phyloP scores from a whole-genome alignment of 2,329 filamentous ascomycete genomes.

The Aspergillus glaucus region DNA sequence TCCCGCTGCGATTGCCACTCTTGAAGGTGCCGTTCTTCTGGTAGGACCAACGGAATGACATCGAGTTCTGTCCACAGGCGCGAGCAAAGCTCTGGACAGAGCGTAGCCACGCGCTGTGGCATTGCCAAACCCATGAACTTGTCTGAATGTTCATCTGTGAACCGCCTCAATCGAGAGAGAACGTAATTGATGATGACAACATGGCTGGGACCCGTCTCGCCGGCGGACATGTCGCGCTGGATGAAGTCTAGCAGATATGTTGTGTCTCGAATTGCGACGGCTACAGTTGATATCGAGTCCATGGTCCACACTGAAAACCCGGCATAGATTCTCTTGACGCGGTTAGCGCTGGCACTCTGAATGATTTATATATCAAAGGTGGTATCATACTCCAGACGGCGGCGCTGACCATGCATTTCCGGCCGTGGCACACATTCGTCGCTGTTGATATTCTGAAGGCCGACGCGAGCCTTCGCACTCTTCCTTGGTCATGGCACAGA shows the following conservation, averaged over 20 bases:
- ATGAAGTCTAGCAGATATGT: constrained; percentile 70
- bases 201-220: constrained; percentile 32
- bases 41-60: constrained; percentile 64
- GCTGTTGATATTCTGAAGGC: constrained; percentile 28
- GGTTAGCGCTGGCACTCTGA: neutral
- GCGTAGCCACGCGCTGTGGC: constrained; percentile 51
- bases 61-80: constrained; percentile 71
- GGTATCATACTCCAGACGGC: constrained; percentile 30
- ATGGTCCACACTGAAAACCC: constrained; percentile 32
- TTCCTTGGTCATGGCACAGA: constrained; percentile 2
- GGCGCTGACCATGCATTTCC: constrained; percentile 32
- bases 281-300: constrained; percentile 50
- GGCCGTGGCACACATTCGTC: constrained; percentile 26
- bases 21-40: constrained; percentile 14
- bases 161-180: constrained; percentile 50
- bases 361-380: neutral
- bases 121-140: constrained; percentile 74
- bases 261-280: constrained; percentile 65
- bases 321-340: constrained; percentile 34
- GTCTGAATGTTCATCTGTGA: constrained; percentile 59
- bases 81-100: constrained; percentile 61
- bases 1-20: constrained; percentile 7
- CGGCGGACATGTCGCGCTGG: constrained; percentile 51
- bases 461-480: constrained; percentile 18
- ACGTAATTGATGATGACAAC: constrained; percentile 55